Evolutionary conservation across 2,329 filamentous ascomycete genomes (phyloP).

Genomic region (Diaporthe destruens): DNA sequence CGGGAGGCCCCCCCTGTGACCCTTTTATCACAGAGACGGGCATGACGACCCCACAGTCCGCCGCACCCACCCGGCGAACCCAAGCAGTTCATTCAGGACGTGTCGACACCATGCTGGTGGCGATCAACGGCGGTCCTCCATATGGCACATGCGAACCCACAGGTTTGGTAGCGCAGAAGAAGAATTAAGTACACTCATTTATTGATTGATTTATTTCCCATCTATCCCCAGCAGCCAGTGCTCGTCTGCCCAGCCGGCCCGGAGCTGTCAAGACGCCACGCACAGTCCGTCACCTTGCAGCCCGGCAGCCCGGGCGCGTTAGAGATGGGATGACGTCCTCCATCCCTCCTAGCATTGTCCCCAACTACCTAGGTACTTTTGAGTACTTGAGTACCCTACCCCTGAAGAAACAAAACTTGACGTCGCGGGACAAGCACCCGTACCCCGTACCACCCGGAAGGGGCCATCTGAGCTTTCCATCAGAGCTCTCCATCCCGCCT

Average conservation of each 20-base stretch:
- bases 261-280: slow-evolving; percentile 22
- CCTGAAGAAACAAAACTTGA: neutral
- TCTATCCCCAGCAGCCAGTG: neutral
- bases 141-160: neutral
- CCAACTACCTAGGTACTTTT: neutral
- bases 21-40: slow-evolving; percentile 7
- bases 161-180: neutral
- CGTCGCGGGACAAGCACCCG: neutral
- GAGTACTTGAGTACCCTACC: neutral
- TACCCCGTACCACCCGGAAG: neutral
- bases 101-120: slow-evolving; percentile 14
- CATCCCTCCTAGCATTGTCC: slow-evolving; percentile 20
- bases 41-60: slow-evolving; percentile 16
- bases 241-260: slow-evolving; percentile 1
- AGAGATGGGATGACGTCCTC: slow-evolving; percentile 30
- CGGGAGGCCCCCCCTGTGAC: slow-evolving; percentile 9
- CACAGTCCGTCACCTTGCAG: slow-evolving; percentile 9
- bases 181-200: too few relatives aligned
- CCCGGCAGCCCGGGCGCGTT: slow-evolving; percentile 9
- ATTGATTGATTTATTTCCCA: neutral
- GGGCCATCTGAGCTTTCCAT: neutral
- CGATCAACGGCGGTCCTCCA: slow-evolving; percentile 19
- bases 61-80: slow-evolving; percentile 6
- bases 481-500: too few relatives aligned
- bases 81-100: neutral